Percentiles rank a stretch among this genome's conserved stretches.
Conservation (phyloP, 225 moss, liverwort and hornwort genomes). For the Physcomitrellopsis africana region DNA sequence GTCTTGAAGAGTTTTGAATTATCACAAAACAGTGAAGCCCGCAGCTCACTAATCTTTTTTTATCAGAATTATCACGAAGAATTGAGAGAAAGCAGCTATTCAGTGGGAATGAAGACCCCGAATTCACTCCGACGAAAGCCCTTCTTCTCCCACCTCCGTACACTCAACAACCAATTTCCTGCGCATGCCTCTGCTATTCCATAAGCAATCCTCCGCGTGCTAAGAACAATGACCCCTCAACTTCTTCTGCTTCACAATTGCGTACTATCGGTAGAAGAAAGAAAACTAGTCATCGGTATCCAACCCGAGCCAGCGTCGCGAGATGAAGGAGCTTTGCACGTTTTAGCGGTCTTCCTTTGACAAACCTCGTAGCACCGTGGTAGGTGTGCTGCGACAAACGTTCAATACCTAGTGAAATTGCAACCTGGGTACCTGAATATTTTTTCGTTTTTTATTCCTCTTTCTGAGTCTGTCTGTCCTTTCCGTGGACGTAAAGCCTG, state of each 20-base stretch:
- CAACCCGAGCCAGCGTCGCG: constrained; percentile 24
- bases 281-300: constrained; percentile 31
- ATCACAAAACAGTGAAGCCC: background rate
- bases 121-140: constrained; percentile 7
- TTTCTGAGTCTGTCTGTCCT: background rate
- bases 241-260: constrained; percentile 20
- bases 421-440: background rate
- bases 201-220: constrained; percentile 25
- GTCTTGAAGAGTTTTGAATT: background rate
- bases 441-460: constrained; percentile 11
- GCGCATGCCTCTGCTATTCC: constrained; percentile 12
- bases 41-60: background rate
- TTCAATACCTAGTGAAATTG: constrained; percentile 17
- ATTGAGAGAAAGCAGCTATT: background rate
- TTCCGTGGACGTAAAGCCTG: background rate
- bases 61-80: constrained; percentile 13
- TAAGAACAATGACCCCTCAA: constrained; percentile 23
- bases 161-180: constrained; percentile 18
- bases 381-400: constrained; percentile 26
- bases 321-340: constrained; percentile 14
- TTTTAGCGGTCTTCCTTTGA: background rate
- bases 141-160: constrained; percentile 27
- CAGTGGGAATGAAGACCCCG: background rate
- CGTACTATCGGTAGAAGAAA: background rate
- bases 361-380: constrained; percentile 9